phyloP scores from a whole-genome alignment of 495 filamentous ascomycete species.

The Hypomontagnella submonticulosa region DNA sequence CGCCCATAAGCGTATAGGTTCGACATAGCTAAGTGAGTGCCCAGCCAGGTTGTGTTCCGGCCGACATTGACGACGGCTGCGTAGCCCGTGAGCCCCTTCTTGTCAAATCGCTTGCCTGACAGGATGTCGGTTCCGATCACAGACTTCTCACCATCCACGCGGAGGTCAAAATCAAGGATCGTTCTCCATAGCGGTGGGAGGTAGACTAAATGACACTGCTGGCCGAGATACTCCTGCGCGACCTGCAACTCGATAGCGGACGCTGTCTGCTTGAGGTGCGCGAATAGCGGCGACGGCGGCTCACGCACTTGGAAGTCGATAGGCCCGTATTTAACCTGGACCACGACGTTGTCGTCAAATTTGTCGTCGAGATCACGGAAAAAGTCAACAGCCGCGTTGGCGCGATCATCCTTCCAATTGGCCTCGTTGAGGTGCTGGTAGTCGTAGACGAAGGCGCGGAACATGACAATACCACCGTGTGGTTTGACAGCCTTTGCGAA shows the following conservation, averaged over 20 bases:
- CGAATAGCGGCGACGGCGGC: slow-evolving; percentile 74
- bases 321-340: slow-evolving; percentile 79
- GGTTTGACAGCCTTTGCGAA: slow-evolving; percentile 70
- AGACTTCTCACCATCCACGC: slow-evolving; percentile 63
- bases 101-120: slow-evolving; percentile 67
- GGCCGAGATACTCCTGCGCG: slow-evolving; percentile 76
- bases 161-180: slow-evolving; percentile 73
- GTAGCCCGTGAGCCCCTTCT: slow-evolving; percentile 65
- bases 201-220: slow-evolving; percentile 76
- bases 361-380: slow-evolving; percentile 72
- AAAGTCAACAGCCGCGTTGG: slow-evolving; percentile 74
- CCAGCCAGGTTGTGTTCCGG: slow-evolving; percentile 73
- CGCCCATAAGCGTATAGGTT: slow-evolving; percentile 78
- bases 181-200: slow-evolving; percentile 74
- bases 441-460: slow-evolving; percentile 80
- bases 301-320: slow-evolving; percentile 84
- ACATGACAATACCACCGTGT: slow-evolving; percentile 75
- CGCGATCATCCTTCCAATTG: slow-evolving; percentile 73
- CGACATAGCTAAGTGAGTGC: slow-evolving; percentile 74
- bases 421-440: slow-evolving; percentile 60
- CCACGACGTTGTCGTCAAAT: slow-evolving; percentile 75
- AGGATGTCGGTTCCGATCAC: slow-evolving; percentile 67
- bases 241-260: slow-evolving; percentile 74
- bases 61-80: slow-evolving; percentile 78
- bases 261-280: slow-evolving; percentile 68